These are phyloP conservation scores for Cutaneotrichosporon curvatum DNA, from an alignment of 1,284 basidiomycete species.

Conservation along the genomic window DNA sequence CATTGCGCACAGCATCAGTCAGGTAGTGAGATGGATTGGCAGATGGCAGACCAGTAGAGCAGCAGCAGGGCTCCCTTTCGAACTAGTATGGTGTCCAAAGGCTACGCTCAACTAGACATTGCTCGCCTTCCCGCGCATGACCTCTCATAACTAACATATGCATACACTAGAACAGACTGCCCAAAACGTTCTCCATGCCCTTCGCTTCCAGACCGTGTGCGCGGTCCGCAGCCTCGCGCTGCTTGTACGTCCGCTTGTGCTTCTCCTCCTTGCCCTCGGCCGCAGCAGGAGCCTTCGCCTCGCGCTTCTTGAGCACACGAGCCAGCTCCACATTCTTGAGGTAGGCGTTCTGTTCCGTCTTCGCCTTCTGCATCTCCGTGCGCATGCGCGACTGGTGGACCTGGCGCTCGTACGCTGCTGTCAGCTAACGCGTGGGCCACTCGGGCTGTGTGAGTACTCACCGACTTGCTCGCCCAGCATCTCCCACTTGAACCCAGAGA, in stretches of 20 bases:
- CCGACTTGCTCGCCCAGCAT: slow-evolving; percentile 98
- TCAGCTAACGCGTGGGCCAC: not conserved
- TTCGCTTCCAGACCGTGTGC: slow-evolving; percentile 28
- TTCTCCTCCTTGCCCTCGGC: slow-evolving; percentile 7
- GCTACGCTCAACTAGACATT: not conserved
- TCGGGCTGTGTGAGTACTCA: slow-evolving; percentile 49
- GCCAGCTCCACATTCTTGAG: slow-evolving; percentile 91
- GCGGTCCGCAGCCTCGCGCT: slow-evolving; percentile 33
- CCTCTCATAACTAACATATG: not conserved
- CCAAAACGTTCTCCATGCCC: slow-evolving; percentile 41
- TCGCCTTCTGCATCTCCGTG: slow-evolving; percentile 81
- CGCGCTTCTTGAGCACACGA: slow-evolving; percentile 78
- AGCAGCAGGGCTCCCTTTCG: no score
- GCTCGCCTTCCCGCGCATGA: not conserved
- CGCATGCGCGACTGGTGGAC: slow-evolving; percentile 79
- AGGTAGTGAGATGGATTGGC: no score
- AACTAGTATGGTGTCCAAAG: no score
- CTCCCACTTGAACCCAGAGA: slow-evolving; percentile 97
- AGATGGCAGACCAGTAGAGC: no score
- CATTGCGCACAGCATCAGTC: no score
- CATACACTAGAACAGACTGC: slow-evolving; percentile 33
- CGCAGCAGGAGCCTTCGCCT: slow-evolving; percentile 50
- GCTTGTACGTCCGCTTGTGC: slow-evolving; percentile 24
- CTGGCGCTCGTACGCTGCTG: slow-evolving; percentile 82
- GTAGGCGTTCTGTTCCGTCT: slow-evolving; percentile 85